phyloP scores from a whole-genome alignment of 1,284 basidiomycete species.

The Ustilago lituana region DNA sequence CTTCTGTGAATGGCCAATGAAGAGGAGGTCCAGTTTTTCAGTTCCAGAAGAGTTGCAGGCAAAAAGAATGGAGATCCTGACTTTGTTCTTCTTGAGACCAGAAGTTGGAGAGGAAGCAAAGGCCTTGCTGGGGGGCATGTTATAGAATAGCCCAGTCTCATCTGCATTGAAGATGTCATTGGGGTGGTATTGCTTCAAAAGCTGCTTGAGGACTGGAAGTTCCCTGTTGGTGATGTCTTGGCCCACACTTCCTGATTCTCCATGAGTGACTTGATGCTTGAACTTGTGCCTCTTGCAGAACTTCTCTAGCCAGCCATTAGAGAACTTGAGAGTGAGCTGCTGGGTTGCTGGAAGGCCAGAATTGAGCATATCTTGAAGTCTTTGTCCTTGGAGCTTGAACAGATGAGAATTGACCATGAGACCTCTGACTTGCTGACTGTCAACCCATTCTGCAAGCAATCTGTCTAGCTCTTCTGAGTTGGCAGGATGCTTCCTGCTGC shows the following conservation, averaged over 20 bases:
- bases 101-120: not conserved
- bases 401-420: too few relatives aligned
- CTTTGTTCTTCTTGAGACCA: not conserved
- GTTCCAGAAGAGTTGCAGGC: too few relatives aligned
- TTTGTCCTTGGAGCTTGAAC: too few relatives aligned
- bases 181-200: not conserved
- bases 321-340: slow-evolving; percentile 1
- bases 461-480: too few relatives aligned
- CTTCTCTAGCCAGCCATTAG: slow-evolving; percentile 2
- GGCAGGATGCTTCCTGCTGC: too few relatives aligned
- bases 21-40: too few relatives aligned
- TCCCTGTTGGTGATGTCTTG: not conserved
- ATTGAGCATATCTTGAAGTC: too few relatives aligned
- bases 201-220: too few relatives aligned
- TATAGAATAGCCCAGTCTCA: not conserved
- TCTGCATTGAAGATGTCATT: slow-evolving; percentile 1
- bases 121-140: slow-evolving; percentile 1
- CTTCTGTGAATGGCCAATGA: too few relatives aligned
- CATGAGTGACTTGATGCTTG: not conserved
- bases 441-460: too few relatives aligned
- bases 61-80: too few relatives aligned
- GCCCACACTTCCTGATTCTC: not conserved
- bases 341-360: not conserved
- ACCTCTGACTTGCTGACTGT: too few relatives aligned
- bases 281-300: not conserved